Conservation (phyloP, 139 green algal species). For the Bryopsis sp. region DNA sequence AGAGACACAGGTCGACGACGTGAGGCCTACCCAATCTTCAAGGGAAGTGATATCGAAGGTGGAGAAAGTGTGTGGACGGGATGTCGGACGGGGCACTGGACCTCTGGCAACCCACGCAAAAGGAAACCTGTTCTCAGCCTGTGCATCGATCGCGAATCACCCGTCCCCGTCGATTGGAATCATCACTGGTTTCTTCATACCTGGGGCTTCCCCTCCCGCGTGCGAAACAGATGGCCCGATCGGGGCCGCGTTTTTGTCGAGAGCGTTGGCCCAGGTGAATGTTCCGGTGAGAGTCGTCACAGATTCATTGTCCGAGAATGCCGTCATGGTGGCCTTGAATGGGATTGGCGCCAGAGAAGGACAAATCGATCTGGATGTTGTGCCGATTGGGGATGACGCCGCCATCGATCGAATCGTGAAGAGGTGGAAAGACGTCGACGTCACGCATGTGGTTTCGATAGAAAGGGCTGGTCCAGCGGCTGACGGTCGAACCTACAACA, state of each 20-base stretch:
- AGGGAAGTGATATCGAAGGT: too few relatives aligned
- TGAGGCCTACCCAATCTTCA: too few relatives aligned
- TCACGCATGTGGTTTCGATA: constrained; percentile 15
- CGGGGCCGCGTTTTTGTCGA: not conserved
- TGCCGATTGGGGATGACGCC: not conserved
- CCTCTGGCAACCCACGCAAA: not conserved
- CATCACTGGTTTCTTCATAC: constrained; percentile 9
- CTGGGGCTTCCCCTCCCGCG: not conserved
- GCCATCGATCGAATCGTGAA: not conserved
- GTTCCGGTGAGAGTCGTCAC: constrained; percentile 1
- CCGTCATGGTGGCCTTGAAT: not conserved
- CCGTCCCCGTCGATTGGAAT: not conserved
- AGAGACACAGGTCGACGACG: too few relatives aligned
- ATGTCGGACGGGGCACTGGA: constrained; percentile 6
- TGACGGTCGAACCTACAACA: constrained; percentile 1
- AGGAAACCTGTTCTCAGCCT: constrained; percentile 2
- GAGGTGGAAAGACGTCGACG: not conserved
- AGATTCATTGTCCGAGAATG: constrained; percentile 1
- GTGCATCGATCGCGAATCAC: not conserved
- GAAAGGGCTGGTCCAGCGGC: not conserved
- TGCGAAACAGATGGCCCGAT: constrained; percentile 7
- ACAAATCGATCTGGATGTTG: too few relatives aligned
- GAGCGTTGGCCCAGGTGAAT: not conserved
- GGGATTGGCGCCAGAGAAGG: too few relatives aligned
- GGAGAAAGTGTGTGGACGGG: constrained; percentile 1